Evolutionary conservation across 306 rosid species (phyloP), one percentile per base, ranked within the genome.

Genomic region (Cucumis sativus): DNA sequence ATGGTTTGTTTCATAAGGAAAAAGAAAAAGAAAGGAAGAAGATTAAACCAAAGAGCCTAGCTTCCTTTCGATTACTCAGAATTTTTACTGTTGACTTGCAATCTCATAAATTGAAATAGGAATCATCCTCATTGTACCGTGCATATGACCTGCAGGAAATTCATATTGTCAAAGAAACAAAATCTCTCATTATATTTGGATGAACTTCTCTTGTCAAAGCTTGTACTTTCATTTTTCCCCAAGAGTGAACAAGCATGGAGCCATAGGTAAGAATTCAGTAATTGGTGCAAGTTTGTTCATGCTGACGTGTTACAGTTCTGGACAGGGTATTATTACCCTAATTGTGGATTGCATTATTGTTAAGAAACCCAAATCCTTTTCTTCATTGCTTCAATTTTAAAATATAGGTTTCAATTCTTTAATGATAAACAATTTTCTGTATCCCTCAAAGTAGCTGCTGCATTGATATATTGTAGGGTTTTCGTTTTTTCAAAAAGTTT

Each of bases 181-280:
- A 68, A 80, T 69, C 65, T 49, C 41, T 68, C 89, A 2, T 14
- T 75, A 64, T 85, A 79, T 56, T 33, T 87, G 83, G 86, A 89
- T 83, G 96, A 95, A 85, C 97, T 95, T 82, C 77, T 52, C 61
- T 79, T 90, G 76, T 90, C 97, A 40, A 83, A 86, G 13, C 91
- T 94, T 58, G 92, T 94, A 76, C 97, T 94, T 75, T 92, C 97
- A 20, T 82, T 55, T 84, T 88, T 92, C 23, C 91, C 97, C 51
- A 94, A 90, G 84, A 89, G 96, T 23, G 97, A 95, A 77, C 92
- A 90, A 79, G 95, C 97, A 39, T 95, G 97, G 98, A 83, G 82
- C 83, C 96, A 92, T 58, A 88, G 98, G 97, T 92, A 82, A 68
- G 23, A 8, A 76, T 62, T 72, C 63, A 41, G 15, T 57, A n/a